A percentile compares a stretch with the other conserved stretches of the same genome.
phyloP scores from a whole-genome alignment of 1,284 basidiomycete genomes.

The Cutaneotrichosporon cutaneum region DNA sequence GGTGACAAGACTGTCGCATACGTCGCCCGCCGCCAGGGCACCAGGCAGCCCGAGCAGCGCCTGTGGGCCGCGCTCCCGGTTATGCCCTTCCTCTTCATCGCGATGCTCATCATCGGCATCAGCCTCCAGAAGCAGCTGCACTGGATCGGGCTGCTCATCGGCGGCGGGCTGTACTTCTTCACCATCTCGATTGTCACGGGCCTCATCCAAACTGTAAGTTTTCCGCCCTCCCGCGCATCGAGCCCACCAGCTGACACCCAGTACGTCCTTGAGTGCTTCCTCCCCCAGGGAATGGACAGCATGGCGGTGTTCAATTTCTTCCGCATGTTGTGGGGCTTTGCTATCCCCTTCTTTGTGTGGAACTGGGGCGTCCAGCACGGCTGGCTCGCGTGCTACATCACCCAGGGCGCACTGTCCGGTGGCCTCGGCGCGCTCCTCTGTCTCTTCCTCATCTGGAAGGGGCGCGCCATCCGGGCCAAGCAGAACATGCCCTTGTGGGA shows the following conservation, averaged over 20 bases:
- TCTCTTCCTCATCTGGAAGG: slow-evolving; percentile 37
- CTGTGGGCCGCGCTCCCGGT: slow-evolving; percentile 38
- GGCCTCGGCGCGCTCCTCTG: slow-evolving; percentile 31
- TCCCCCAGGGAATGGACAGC: slow-evolving; percentile 42
- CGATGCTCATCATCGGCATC: slow-evolving; percentile 43
- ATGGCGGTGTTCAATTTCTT: slow-evolving; percentile 52
- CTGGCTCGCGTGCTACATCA: slow-evolving; percentile 37
- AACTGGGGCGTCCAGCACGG: slow-evolving; percentile 37
- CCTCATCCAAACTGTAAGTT: slow-evolving; percentile 25
- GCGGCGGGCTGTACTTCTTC: slow-evolving; percentile 46
- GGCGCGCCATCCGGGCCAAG: slow-evolving; percentile 25
- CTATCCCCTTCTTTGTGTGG: slow-evolving; percentile 46
- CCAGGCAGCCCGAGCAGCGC: slow-evolving; percentile 49
- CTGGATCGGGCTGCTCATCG: slow-evolving; percentile 48
- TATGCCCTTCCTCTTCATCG: slow-evolving; percentile 38
- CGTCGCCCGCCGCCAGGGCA: slow-evolving; percentile 34
- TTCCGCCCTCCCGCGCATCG: too few relatives aligned
- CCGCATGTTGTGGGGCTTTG: slow-evolving; percentile 48
- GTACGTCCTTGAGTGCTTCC: slow-evolving; percentile 49
- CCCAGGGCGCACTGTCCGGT: slow-evolving; percentile 39
- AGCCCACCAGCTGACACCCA: neutral
- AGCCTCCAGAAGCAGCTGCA: slow-evolving; percentile 35
- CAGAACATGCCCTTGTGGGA: slow-evolving; percentile 34
- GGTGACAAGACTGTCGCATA: slow-evolving; percentile 44
- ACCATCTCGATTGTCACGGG: slow-evolving; percentile 37